Percentiles rank a stretch among this genome's conserved stretches.
phyloP scores from a whole-genome alignment of 306 rosid species.

The Macrotyloma uniflorum region DNA sequence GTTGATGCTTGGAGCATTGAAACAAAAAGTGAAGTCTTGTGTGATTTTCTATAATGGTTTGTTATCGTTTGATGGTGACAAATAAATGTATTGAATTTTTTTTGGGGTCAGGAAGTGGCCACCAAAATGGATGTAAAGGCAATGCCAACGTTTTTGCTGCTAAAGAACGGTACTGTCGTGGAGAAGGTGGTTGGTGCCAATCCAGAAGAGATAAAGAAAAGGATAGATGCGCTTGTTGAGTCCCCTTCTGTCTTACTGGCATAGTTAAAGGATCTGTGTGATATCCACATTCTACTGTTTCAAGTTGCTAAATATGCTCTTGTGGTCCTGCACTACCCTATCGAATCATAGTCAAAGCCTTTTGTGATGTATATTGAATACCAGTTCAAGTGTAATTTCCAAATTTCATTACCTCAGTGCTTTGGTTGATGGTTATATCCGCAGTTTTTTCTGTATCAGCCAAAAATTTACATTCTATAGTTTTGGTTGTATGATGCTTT shows the following conservation, averaged over 20 bases:
- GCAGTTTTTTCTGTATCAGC: neutral
- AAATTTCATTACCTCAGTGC: neutral
- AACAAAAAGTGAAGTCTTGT: neutral
- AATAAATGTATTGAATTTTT: constrained; percentile 10
- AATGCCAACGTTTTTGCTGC: constrained; percentile 86
- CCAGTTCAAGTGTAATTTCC: constrained; percentile 29
- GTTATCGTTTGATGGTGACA: neutral
- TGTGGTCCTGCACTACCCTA: constrained; percentile 29
- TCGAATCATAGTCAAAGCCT: neutral
- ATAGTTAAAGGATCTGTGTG: constrained; percentile 41
- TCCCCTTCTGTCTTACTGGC: constrained; percentile 49
- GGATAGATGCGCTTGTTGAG: constrained; percentile 60
- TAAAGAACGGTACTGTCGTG: constrained; percentile 55
- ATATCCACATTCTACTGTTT: neutral
- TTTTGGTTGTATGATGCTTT: neutral
- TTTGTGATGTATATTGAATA: constrained; percentile 29
- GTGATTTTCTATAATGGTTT: constrained; percentile 19
- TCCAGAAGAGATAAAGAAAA: constrained; percentile 91
- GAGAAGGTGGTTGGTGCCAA: constrained; percentile 92
- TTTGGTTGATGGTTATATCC: neutral
- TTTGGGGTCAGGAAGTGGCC: constrained; percentile 73
- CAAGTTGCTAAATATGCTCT: constrained; percentile 40
- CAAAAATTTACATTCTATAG: neutral
- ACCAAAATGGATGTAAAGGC: constrained; percentile 71
- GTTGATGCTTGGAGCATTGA: constrained; percentile 4